Conservation (phyloP, 1,284 basidiomycete genomes). For the Malassezia equina region DNA sequence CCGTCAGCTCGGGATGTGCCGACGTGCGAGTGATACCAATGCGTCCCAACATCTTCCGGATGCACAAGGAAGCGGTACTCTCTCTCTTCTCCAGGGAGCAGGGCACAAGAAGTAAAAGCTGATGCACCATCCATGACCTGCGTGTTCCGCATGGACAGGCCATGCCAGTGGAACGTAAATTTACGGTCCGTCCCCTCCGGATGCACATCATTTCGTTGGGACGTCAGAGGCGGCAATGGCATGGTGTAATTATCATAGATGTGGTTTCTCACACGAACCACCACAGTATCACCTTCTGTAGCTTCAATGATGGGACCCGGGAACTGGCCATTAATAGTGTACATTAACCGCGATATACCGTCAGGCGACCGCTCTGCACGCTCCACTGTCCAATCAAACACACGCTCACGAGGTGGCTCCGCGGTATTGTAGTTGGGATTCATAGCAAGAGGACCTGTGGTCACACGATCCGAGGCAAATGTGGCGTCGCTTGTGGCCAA, state of each 20-base stretch:
- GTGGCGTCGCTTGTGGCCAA: neutral
- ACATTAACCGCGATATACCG: constrained; percentile 29
- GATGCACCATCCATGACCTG: constrained; percentile 38
- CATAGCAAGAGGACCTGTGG: neutral
- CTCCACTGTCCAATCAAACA: constrained; percentile 28
- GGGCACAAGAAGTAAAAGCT: constrained; percentile 44
- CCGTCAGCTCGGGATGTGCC: constrained; percentile 41
- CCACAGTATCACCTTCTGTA: constrained; percentile 37
- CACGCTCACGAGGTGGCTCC: constrained; percentile 19
- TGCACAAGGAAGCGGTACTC: constrained; percentile 28
- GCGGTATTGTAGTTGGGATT: neutral
- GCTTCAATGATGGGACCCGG: constrained; percentile 37
- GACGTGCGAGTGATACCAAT: constrained; percentile 50
- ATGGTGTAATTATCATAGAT: constrained; percentile 22
- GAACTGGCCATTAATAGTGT: constrained; percentile 33
- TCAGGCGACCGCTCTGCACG: constrained; percentile 25
- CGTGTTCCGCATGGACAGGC: constrained; percentile 36
- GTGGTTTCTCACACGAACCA: constrained; percentile 32
- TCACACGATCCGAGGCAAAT: neutral
- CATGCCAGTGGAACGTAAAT: constrained; percentile 39
- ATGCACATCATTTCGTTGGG: neutral
- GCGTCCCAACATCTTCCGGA: constrained; percentile 48
- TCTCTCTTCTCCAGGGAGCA: constrained; percentile 25
- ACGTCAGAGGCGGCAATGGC: constrained; percentile 12
- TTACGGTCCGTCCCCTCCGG: constrained; percentile 8